Percentiles rank a stretch among this genome's conserved stretches.
Conservation (phyloP, 345 rosid genomes). For the Rhodomyrtus tomentosa region DNA sequence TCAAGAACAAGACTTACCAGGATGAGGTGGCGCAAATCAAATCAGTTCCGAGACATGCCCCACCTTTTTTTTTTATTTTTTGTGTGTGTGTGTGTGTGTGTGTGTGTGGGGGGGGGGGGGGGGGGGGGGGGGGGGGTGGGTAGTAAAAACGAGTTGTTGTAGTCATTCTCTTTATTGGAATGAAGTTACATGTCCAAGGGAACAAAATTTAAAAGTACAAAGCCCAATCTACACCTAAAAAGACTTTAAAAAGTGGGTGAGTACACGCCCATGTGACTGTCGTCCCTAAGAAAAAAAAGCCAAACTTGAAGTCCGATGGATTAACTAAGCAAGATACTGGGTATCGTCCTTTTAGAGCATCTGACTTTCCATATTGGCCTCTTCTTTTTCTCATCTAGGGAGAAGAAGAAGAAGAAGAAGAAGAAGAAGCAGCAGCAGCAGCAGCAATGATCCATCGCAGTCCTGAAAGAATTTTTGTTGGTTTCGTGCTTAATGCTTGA, state of each 20-base stretch:
- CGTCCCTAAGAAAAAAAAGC: conserved; percentile 10
- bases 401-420: neutral
- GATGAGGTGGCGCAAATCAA: neutral
- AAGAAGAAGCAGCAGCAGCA: too few relatives aligned
- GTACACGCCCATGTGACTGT: conserved; percentile 30
- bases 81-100: too few relatives aligned
- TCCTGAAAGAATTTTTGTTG: conserved; percentile 6
- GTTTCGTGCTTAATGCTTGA: neutral
- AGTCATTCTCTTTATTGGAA: neutral
- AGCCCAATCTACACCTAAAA: neutral
- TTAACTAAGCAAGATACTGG: neutral
- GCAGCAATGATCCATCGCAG: conserved; percentile 10
- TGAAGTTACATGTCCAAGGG: neutral
- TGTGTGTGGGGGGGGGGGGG: too few relatives aligned
- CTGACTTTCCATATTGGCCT: conserved; percentile 12
- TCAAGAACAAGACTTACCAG: neutral
- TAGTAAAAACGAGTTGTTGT: neutral
- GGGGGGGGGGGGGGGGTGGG: too few relatives aligned
- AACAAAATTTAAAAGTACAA: neutral
- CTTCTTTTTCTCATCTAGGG: conserved; percentile 12
- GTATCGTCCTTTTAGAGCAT: conserved; percentile 5
- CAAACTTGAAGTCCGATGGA: neutral
- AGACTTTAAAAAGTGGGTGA: neutral
- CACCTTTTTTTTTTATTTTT: neutral
- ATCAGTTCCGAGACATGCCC: neutral